Base-by-base conservation (phyloP, 2,329 filamentous ascomycete genomes). In the Aspergillus unguis region DNA sequence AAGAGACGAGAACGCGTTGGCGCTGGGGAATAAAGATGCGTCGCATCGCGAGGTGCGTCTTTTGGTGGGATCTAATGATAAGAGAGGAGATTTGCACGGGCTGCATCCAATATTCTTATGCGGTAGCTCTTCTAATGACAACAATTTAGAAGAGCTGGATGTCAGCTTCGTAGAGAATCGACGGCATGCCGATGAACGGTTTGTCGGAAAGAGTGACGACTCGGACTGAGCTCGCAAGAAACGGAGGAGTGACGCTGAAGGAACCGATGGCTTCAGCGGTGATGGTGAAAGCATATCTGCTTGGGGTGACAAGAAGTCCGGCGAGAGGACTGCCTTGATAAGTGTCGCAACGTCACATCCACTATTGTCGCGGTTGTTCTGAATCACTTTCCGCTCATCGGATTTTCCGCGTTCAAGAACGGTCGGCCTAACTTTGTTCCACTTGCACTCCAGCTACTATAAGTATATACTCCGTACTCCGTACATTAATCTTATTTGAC, bases 211-310 rank as follows among this genome's bases (percentile, higher is more conserved):
- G 62, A 73, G 76, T 42, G 81, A 65, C 50, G 77, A 76, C 61
- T 87, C 80, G 58, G 87, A 84, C 69, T 92, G 88, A 49, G 78
- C 82, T 60, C 84, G 85, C 58, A 94, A 78, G 69, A 89, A 92
- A 60, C 84, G 85, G 57, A 94, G 77, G 23, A 92, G 80, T 40
- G 71, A 72, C 52, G 72, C 66, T 48, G 82, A 84, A 44, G 82
- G 82, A 58, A 70, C 74, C 48, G 65, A 67, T 40, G 70, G 63
- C 61, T 67, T 71, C 50, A 70, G 52, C 38, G 62, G 54, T 42
- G 66, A 55, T 49, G 64, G 59, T 56, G 69, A 65, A 59, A 73
- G 64, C 72, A 75, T 75, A 61, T 69, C 70, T 64, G 53, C 52
- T 49, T 54, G 26, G 32, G 32, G 32, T 42, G 47, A 45, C 38